These are phyloP conservation scores for Fusarium armeniacum DNA, from an alignment of 2,329 filamentous ascomycete genomes.

Conservation along the genomic window DNA sequence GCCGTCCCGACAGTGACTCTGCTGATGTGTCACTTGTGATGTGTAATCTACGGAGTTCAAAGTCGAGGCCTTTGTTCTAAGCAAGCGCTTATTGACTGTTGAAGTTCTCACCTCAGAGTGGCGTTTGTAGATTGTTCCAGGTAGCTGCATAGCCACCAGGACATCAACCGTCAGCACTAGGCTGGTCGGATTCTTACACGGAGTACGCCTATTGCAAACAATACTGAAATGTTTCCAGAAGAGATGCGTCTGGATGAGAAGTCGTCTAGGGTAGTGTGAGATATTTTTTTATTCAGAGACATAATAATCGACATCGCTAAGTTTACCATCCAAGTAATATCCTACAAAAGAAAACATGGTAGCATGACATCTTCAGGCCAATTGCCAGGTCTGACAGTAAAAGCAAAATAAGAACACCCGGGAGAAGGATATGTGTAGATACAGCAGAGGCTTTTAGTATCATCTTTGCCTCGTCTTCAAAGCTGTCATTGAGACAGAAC, in stretches of 20 bases:
- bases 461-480: constrained; percentile 15
- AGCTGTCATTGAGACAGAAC: constrained; percentile 38
- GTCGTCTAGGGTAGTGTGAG: background rate
- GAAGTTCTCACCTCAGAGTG: background rate
- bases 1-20: background rate
- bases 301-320: background rate
- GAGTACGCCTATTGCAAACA: fast-evolving
- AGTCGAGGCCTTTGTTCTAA: background rate
- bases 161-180: no score
- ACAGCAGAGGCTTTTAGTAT: background rate
- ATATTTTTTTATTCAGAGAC: background rate
- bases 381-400: no score
- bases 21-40: background rate
- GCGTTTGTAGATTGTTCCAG: background rate
- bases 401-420: background rate
- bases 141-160: no score
- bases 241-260: background rate
- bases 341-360: background rate
- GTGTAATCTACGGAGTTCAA: background rate
- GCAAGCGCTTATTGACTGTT: background rate
- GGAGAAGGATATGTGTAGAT: background rate
- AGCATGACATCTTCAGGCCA: background rate
- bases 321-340: background rate
- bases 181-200: background rate
- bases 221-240: background rate